Conservation (phyloP, 1,284 basidiomycete species). For the Tylopilus sp. region DNA sequence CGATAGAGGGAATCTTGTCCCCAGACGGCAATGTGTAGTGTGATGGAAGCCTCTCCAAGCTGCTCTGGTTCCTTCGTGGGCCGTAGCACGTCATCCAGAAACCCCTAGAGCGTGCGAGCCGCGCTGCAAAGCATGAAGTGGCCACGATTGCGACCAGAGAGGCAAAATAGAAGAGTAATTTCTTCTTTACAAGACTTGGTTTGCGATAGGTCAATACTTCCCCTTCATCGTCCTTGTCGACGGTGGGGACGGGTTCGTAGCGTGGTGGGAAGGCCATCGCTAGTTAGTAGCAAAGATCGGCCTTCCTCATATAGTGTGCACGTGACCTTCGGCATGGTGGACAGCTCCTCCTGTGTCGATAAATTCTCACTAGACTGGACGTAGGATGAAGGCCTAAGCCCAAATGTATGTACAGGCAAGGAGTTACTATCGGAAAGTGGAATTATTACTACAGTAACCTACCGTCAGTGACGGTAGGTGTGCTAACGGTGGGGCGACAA, state of each 20-base stretch:
- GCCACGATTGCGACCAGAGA: constrained; percentile 17
- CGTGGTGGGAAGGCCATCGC: constrained; percentile 24
- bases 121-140: constrained; percentile 9
- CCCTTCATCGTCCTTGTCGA: constrained; percentile 14
- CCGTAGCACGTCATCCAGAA: constrained; percentile 23
- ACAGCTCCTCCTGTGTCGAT: no score
- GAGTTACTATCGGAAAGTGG: no score
- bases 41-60: constrained; percentile 37
- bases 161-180: constrained; percentile 14
- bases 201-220: background rate
- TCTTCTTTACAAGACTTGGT: constrained; percentile 15
- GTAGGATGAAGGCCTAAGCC: no score
- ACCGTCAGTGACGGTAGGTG: no score
- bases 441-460: no score
- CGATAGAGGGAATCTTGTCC: constrained; percentile 58
- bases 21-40: constrained; percentile 58
- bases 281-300: background rate
- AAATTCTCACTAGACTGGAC: no score
- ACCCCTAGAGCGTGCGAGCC: constrained; percentile 21
- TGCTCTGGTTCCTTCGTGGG: constrained; percentile 23
- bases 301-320: background rate
- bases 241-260: constrained; percentile 24
- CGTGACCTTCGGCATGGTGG: constrained; percentile 8
- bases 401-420: no score
- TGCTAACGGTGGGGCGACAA: no score